phyloP scores from a whole-genome alignment of 1,139 yeast species.

The Sugiyamaella castrensis region DNA sequence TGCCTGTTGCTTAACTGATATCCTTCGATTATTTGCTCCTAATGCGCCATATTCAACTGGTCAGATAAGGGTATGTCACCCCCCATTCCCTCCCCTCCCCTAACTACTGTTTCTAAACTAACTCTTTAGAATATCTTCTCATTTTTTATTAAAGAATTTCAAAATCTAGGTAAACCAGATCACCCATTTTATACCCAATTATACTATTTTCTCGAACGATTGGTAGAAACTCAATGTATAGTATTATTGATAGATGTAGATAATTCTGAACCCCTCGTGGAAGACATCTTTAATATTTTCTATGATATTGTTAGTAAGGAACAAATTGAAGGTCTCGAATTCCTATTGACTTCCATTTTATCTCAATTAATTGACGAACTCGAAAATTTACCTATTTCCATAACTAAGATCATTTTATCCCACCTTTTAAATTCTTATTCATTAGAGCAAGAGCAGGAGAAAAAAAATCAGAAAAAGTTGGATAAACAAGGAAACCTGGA shows the following conservation, averaged over 20 bases:
- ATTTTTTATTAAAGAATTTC: slow-evolving; percentile 58
- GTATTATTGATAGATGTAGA: slow-evolving; percentile 76
- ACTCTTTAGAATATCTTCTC: slow-evolving; percentile 28
- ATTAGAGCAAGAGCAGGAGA: slow-evolving; percentile 34
- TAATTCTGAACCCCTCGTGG: slow-evolving; percentile 54
- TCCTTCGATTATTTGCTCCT: slow-evolving; percentile 78
- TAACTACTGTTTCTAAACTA: neutral
- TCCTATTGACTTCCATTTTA: slow-evolving; percentile 62
- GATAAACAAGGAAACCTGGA: neutral
- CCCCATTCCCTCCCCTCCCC: neutral
- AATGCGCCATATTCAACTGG: slow-evolving; percentile 80
- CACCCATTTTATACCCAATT: slow-evolving; percentile 67
- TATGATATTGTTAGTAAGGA: slow-evolving; percentile 48
- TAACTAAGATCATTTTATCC: slow-evolving; percentile 59
- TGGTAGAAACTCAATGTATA: slow-evolving; percentile 78
- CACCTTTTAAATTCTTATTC: slow-evolving; percentile 42
- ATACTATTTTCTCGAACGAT: slow-evolving; percentile 60
- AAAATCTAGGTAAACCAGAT: slow-evolving; percentile 53
- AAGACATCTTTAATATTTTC: slow-evolving; percentile 56
- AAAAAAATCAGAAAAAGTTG: too few relatives aligned
- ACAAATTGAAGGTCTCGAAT: slow-evolving; percentile 43
- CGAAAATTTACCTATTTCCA: slow-evolving; percentile 61
- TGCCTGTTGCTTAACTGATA: slow-evolving; percentile 74
- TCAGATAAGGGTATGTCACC: slow-evolving; percentile 49
- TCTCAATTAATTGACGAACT: slow-evolving; percentile 77